Percentiles rank a stretch among this genome's conserved stretches.
These are phyloP conservation scores for Hibiscus mutabilis DNA, from an alignment of 345 rosid genomes.

Conservation along the genomic window DNA sequence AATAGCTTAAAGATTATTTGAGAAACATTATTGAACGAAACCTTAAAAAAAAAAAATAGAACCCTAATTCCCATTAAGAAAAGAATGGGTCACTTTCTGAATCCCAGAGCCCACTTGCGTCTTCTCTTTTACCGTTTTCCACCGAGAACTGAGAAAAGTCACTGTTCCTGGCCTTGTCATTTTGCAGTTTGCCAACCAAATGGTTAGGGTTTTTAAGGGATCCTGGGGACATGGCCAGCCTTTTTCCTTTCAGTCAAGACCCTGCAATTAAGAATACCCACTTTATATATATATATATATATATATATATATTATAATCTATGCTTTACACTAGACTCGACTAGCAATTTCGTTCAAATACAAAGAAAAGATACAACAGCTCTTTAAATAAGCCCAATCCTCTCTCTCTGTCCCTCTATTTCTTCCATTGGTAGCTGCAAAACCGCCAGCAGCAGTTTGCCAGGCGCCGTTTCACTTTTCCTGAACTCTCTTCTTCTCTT, in stretches of 20 bases:
- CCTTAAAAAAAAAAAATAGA: neutral
- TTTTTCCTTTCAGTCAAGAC: constrained; percentile 1
- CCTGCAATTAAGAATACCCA: neutral
- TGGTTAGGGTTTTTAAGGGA: constrained; percentile 26
- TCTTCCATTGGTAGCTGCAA: constrained; percentile 37
- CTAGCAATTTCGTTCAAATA: constrained; percentile 12
- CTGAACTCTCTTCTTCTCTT: constrained; percentile 23
- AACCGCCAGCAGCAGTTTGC: constrained; percentile 27
- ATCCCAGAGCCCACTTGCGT: constrained; percentile 4
- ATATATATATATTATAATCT: neutral
- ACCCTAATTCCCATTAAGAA: neutral
- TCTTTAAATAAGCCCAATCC: constrained; percentile 23
- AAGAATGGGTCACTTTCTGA: constrained; percentile 6
- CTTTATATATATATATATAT: too few species aligned
- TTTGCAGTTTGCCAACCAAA: constrained; percentile 35
- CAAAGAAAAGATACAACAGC: constrained; percentile 12
- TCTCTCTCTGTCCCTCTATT: neutral
- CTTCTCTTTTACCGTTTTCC: constrained; percentile 24
- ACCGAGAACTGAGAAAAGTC: constrained; percentile 32
- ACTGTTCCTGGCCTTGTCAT: constrained; percentile 56
- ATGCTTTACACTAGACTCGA: constrained; percentile 5
- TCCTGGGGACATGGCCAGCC: constrained; percentile 26
- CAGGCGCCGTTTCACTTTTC: constrained; percentile 59
- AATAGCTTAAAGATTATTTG: too few species aligned
- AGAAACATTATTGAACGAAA: too few species aligned